Evolutionary conservation across 108 stramenopile species (phyloP), one percentile per base, ranked within the genome.

Genomic region (Chaetoceros muelleri): DNA sequence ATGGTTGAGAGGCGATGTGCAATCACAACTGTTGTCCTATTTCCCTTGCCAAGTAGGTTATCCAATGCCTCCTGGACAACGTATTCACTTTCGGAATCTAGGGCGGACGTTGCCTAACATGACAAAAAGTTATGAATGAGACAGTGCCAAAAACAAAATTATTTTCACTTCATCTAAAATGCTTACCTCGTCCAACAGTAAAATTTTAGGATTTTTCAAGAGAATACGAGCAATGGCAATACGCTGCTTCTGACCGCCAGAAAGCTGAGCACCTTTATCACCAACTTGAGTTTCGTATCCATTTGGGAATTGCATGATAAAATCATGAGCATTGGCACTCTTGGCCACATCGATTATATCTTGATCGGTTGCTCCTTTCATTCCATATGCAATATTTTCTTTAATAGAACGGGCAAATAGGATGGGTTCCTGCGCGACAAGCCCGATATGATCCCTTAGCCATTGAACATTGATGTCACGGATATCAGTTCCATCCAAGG

Each of bases 1-100:
- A 95, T 76, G 18, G 95, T 96, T 28, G 88, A 82, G 16, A 96
- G 71, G 3, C 95, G 74, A 66, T 98, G 97, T 3, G 95, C 95
- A 51, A 96, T 87, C 17, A 96, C 72, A 66, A 95, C 54, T 20
- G 79, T 78, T 0, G 94, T 95, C 46, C 76, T 62, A 30, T 73
- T 67, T 17, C 64, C 54, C 20, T 55, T 53, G 45, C 31, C 31
- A 44, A 81, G 73, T 28, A 86, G 68, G 18, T 61, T 70, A 34
- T 82, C 84, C 29, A 86, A 27, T 18, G 96, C 91, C 28, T 70
- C 79, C 71, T 95, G 93, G 13, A 95, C 92, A 24, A 69, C 64
- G 24, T 55, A 57, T 60, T 95, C 94, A 40, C 70, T 70, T 54
- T 76, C 70, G 55, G 71, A 69, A 62, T 94, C 95, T 20, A 96